Conservation (phyloP, 306 rosid species). For the Erythrophleum fordii region DNA sequence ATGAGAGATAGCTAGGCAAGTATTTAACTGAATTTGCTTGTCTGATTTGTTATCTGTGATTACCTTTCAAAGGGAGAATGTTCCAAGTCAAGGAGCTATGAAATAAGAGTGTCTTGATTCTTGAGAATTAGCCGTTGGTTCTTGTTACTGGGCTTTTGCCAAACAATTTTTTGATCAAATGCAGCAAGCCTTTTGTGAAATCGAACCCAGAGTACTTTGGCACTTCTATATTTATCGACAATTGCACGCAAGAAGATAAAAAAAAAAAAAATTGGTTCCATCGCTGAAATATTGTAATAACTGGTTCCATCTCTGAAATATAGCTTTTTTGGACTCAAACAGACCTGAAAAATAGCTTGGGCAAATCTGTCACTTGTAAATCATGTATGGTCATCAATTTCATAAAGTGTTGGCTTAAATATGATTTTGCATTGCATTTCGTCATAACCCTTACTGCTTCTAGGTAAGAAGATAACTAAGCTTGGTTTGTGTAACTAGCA, state of each 20-base stretch:
- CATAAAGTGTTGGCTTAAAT: background rate
- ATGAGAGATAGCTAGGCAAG: background rate
- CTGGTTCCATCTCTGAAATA: background rate
- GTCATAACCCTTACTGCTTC: background rate
- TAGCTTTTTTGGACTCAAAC: background rate
- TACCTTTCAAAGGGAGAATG: background rate
- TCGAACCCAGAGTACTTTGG: background rate
- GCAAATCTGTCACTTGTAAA: background rate
- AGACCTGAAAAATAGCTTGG: background rate
- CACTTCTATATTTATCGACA: background rate
- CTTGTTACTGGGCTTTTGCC: background rate
- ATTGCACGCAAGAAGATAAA: background rate
- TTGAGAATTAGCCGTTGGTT: background rate
- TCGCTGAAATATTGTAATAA: background rate
- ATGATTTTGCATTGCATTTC: background rate
- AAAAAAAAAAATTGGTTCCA: background rate
- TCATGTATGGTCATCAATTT: background rate
- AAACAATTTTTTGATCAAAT: background rate
- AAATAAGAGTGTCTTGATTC: background rate
- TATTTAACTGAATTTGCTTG: background rate
- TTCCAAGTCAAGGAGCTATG: background rate
- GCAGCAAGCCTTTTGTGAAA: background rate
- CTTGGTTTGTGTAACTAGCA: background rate
- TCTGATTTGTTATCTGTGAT: background rate
- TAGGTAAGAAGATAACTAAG: background rate